phyloP scores from a whole-genome alignment of 2,329 filamentous ascomycete genomes.

The Leptographium flavum region DNA sequence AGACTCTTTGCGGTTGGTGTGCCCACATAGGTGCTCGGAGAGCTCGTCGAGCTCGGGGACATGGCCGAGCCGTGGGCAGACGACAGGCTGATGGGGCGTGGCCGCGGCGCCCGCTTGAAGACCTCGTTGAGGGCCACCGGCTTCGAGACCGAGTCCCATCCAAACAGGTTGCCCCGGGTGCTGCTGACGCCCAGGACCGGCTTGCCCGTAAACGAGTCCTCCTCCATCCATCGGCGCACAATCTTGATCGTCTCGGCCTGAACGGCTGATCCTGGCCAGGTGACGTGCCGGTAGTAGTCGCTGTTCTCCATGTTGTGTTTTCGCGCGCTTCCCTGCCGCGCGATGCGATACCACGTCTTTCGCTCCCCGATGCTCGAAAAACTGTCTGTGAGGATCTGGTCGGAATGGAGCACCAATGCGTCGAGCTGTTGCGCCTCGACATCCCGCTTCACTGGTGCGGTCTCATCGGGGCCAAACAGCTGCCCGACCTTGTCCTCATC shows the following conservation, averaged over 20 bases:
- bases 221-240: slow-evolving; percentile 52
- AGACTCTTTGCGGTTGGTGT: neutral
- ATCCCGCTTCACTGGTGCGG: no score
- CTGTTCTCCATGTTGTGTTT: slow-evolving; percentile 39
- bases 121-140: slow-evolving; percentile 33
- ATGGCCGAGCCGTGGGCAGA: neutral
- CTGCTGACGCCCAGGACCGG: slow-evolving; percentile 26
- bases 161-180: slow-evolving; percentile 37
- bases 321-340: slow-evolving; percentile 42
- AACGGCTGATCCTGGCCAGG: slow-evolving; percentile 40
- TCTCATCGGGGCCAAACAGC: neutral
- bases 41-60: neutral
- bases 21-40: no score
- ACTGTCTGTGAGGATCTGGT: slow-evolving; percentile 33
- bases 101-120: slow-evolving; percentile 22
- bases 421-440: no score
- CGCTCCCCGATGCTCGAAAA: slow-evolving; percentile 42
- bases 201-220: slow-evolving; percentile 43
- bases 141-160: slow-evolving; percentile 42
- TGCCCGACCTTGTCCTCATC: neutral
- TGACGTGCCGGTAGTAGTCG: slow-evolving; percentile 44
- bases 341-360: slow-evolving; percentile 51
- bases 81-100: neutral
- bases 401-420: slow-evolving; percentile 19
- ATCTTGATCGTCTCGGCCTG: slow-evolving; percentile 40